These are phyloP conservation scores for Phytophthora nicotianae DNA, from an alignment of 352 stramenopile genomes.

Conservation along the genomic window DNA sequence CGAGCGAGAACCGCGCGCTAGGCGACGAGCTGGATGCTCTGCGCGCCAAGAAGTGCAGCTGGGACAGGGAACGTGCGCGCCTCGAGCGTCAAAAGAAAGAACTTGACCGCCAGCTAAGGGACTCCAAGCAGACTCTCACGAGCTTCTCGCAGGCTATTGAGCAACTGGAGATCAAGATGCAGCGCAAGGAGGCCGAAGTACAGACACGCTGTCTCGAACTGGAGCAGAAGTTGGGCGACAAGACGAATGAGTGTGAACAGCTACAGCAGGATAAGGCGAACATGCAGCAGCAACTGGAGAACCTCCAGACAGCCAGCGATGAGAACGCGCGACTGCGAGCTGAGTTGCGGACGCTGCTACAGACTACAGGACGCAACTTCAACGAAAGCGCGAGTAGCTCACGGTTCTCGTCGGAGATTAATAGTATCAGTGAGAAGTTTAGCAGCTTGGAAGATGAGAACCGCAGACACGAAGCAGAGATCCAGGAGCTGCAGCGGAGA, in stretches of 20 bases:
- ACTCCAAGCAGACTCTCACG: slow-evolving; percentile 57
- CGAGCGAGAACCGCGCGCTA: slow-evolving; percentile 58
- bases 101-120: slow-evolving; percentile 62
- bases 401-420: slow-evolving; percentile 37
- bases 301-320: slow-evolving; percentile 46
- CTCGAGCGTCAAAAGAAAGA: slow-evolving; percentile 54
- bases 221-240: slow-evolving; percentile 55
- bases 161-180: slow-evolving; percentile 81
- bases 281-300: slow-evolving; percentile 33
- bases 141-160: slow-evolving; percentile 75
- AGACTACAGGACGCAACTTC: slow-evolving; percentile 10
- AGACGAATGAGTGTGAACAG: slow-evolving; percentile 48
- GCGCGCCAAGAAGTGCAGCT: slow-evolving; percentile 41
- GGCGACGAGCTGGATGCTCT: slow-evolving; percentile 67
- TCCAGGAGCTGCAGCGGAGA: slow-evolving; percentile 45
- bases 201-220: slow-evolving; percentile 58
- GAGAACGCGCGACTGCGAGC: slow-evolving; percentile 48
- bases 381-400: slow-evolving; percentile 10
- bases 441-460: slow-evolving; percentile 41
- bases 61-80: slow-evolving; percentile 48
- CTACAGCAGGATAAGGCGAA: slow-evolving; percentile 32
- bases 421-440: slow-evolving; percentile 39
- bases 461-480: slow-evolving; percentile 28
- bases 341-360: slow-evolving; percentile 40
- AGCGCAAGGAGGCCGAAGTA: slow-evolving; percentile 68